These are phyloP conservation scores for Paramecium tetraurelia DNA, from an alignment of 73 alveolate genomes.

Conservation along the genomic window DNA sequence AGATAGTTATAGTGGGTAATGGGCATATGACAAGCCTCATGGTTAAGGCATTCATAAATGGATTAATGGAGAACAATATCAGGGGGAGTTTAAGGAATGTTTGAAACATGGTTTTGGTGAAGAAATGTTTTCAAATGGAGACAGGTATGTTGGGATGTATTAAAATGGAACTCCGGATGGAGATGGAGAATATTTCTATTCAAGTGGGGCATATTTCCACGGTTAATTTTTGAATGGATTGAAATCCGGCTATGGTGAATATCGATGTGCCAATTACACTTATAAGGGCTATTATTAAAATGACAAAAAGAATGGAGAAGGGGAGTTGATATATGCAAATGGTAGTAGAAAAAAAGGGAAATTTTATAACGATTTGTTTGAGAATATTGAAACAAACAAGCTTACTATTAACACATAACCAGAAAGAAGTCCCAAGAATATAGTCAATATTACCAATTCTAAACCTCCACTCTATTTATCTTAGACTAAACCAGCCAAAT, in stretches of 20 bases:
- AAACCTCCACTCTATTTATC: not conserved
- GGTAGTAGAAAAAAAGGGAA: constrained; percentile 58
- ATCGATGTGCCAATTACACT: not conserved
- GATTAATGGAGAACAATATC: constrained; percentile 43
- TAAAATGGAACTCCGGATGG: constrained; percentile 62
- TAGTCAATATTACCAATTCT: not conserved
- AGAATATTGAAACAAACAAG: not conserved
- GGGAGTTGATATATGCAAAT: constrained; percentile 58
- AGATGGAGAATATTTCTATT: constrained; percentile 14
- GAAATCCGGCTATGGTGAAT: constrained; percentile 54
- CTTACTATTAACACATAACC: not conserved
- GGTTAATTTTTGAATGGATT: constrained; percentile 41
- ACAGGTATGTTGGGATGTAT: constrained; percentile 46
- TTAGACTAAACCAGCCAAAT: not conserved
- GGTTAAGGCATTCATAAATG: constrained; percentile 65
- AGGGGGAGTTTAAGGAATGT: constrained; percentile 57
- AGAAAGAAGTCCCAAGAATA: not conserved
- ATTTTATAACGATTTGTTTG: not conserved
- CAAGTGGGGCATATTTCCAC: constrained; percentile 7
- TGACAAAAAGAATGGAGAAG: constrained; percentile 65
- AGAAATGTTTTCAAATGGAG: constrained; percentile 37
- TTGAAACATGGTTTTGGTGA: constrained; percentile 60
- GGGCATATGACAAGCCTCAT: constrained; percentile 71
- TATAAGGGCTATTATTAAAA: constrained; percentile 61
- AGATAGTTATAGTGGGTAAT: constrained; percentile 65